Evolutionary conservation across 176 grass and related monocot genomes (phyloP), one percentile per base, ranked within the genome.

Genomic region (Pontederia paniculata): DNA sequence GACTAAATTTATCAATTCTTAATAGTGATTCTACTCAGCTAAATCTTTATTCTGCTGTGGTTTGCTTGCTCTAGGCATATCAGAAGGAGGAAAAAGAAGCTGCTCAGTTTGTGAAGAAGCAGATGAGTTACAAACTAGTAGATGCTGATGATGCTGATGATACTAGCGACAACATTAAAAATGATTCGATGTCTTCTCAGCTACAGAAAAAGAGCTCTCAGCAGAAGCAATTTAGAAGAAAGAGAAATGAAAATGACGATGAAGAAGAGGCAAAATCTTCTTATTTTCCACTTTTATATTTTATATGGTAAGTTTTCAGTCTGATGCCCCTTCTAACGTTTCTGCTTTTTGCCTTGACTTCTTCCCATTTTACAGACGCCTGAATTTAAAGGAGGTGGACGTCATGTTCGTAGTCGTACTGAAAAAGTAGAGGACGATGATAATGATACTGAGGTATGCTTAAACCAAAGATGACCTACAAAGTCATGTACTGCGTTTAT

Each of bases 191-290:
- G 23, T 14, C 57, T 72, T 72, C 69, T 72, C 54, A 45, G 25
- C 44, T 14, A n/a, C 48, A 19, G 48, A 72, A 72, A 53, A 14
- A 9, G 25, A 37, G 14, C n/a, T 80, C 78, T 60, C 81, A 54
- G 50, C 80, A 48, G 48, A 96, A 89, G 44, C 85, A 73, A 50
- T 96, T 89, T 65, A 78, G 90, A 75, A 96, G 57, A 67, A 96
- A 83, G 66, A 71, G 65, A 51, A 72, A 68, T 46, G 70, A 78
- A 57, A 81, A 89, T 8, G 58, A 47, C 31, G 80, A 57, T 57
- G 71, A 58, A 48, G 80, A 75, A 43, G 82, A 86, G 70, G 79
- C 69, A 83, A 76, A 70, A 42, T 23, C 31, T 44, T 75, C 45
- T 9, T 54, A 11, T 12, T 72, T 71, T 53, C 3, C 45, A 44